These are phyloP conservation scores for Scedosporium minutisporum DNA, from an alignment of 2,329 filamentous ascomycete species.

Conservation along the genomic window DNA sequence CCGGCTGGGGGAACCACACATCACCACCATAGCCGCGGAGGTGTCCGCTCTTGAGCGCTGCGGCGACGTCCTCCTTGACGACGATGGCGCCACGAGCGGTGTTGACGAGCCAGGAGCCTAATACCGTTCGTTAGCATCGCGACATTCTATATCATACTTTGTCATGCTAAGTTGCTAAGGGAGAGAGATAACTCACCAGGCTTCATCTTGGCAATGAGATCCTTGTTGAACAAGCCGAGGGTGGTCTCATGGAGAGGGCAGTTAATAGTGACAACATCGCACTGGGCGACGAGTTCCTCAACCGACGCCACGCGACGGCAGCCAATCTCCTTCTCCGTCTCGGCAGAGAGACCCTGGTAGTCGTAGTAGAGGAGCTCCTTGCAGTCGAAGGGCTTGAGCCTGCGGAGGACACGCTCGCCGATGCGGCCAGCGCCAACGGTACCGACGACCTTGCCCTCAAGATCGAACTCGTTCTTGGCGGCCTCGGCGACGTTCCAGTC, in stretches of 20 bases:
- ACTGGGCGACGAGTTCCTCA: slow-evolving; percentile 89
- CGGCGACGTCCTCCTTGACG: slow-evolving; percentile 97
- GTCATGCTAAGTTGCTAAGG: too few relatives aligned
- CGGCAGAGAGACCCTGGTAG: slow-evolving; percentile 84
- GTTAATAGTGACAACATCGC: slow-evolving; percentile 98
- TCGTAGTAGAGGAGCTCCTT: slow-evolving; percentile 99
- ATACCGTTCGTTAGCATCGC: not conserved
- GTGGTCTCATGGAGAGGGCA: slow-evolving; percentile 99
- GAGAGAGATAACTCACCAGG: slow-evolving; percentile 46
- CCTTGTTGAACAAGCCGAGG: slow-evolving; percentile 94
- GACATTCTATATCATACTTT: not conserved
- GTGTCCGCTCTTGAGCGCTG: slow-evolving; percentile 83
- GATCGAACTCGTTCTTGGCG: slow-evolving; percentile 96
- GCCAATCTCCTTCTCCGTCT: slow-evolving; percentile 92
- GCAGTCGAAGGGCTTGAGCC: slow-evolving; percentile 97
- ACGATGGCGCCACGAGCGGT: slow-evolving; percentile 97
- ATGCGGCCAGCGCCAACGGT: slow-evolving; percentile 97
- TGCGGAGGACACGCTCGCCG: slow-evolving; percentile 91
- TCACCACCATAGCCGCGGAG: slow-evolving; percentile 82
- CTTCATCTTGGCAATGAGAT: slow-evolving; percentile 98
- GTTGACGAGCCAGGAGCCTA: slow-evolving; percentile 93
- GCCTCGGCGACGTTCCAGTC: slow-evolving; percentile 94
- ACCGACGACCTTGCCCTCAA: slow-evolving; percentile 94
- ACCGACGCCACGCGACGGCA: slow-evolving; percentile 79
- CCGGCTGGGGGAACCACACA: slow-evolving; percentile 97